A percentile compares a stretch with the other conserved stretches of the same genome.
These are phyloP conservation scores for Fennellomyces sp. DNA, from an alignment of 371 early-diverging fungal genomes.

Conservation along the genomic window DNA sequence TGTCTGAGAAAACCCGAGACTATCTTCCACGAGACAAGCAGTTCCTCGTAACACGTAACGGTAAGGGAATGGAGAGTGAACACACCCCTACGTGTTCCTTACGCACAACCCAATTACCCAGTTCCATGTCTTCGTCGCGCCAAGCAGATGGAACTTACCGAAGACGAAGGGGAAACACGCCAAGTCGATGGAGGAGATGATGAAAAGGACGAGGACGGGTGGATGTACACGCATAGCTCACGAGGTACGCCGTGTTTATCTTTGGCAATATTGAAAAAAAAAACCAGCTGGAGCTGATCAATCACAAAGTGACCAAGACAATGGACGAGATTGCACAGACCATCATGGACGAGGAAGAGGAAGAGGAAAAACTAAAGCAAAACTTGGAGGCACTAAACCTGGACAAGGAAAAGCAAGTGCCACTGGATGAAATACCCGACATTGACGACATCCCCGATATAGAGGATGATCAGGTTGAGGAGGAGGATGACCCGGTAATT, in stretches of 20 bases:
- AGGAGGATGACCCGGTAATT: slow-evolving; percentile 73
- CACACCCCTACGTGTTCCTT: background rate
- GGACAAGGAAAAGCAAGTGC: slow-evolving; percentile 10
- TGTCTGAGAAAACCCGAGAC: slow-evolving; percentile 81
- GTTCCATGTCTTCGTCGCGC: slow-evolving; percentile 92
- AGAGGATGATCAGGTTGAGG: slow-evolving; percentile 62
- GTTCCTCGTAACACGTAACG: slow-evolving; percentile 93
- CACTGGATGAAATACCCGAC: slow-evolving; percentile 80
- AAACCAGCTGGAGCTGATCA: background rate
- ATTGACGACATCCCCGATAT: slow-evolving; percentile 79
- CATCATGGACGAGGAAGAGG: slow-evolving; percentile 63
- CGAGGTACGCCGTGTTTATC: slow-evolving; percentile 18
- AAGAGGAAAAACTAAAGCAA: slow-evolving; percentile 45
- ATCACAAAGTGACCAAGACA: slow-evolving; percentile 33
- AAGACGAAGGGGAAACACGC: slow-evolving; percentile 62
- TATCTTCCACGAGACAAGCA: slow-evolving; percentile 94
- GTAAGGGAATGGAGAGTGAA: slow-evolving; percentile 30
- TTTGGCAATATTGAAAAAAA: background rate
- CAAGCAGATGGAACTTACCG: slow-evolving; percentile 82
- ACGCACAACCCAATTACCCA: too few relatives aligned
- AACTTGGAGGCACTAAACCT: slow-evolving; percentile 30
- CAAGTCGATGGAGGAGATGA: slow-evolving; percentile 38
- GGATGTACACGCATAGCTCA: slow-evolving; percentile 84
- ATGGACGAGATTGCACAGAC: slow-evolving; percentile 75
- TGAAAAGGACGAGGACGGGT: slow-evolving; percentile 70